Base-by-base conservation (phyloP, 1,284 basidiomycete genomes). In the Boletus austroedulis region DNA sequence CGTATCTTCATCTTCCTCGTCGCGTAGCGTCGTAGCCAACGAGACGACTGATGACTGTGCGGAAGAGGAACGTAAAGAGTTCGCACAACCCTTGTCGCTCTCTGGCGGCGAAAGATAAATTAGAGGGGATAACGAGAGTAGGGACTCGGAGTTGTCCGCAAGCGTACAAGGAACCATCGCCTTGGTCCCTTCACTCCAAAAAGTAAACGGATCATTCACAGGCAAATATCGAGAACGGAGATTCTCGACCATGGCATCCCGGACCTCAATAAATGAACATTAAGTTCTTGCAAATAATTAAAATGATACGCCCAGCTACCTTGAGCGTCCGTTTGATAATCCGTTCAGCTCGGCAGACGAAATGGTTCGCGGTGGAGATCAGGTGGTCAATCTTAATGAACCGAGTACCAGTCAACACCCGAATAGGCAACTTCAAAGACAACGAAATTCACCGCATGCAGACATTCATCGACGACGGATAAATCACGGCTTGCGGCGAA, bases 1-100 rank as follows among this genome's bases (percentile, higher is more conserved):
- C 8, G 77, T 79, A 61, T 89, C 86, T 45, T 85, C 83, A 58
- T 85, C 83, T 51, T 85, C 80, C 23, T 71, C 71, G 44, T 79
- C 76, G 8, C 73, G 72, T 59, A 76, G 61, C 2, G 76, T 75
- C 24, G 67, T 72, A 21, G 75, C 66, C 28, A 78, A 64, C 3
- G 79, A 78, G 17, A 68, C 50, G 15, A 67, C 65, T 5, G 74
- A 75, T 14, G 80, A 78, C 21, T 63, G 65, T 28, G 73, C 68
- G 15, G 78, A 77, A 3, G 82, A 81, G 12, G 72, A 67, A 7
- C 66, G 70, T 5, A 78, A 80, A 44, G 78, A 76, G 24, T 73
- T 47, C 1, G 38, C 36, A 24, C 67, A 65, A 5, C 40, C 46
- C 17, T 47, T 59, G 45, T 57, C 56, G 50, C 53, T 62, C 15